These are phyloP conservation scores for Colletotrichum salicis DNA, from an alignment of 2,329 filamentous ascomycete genomes.

Conservation along the genomic window DNA sequence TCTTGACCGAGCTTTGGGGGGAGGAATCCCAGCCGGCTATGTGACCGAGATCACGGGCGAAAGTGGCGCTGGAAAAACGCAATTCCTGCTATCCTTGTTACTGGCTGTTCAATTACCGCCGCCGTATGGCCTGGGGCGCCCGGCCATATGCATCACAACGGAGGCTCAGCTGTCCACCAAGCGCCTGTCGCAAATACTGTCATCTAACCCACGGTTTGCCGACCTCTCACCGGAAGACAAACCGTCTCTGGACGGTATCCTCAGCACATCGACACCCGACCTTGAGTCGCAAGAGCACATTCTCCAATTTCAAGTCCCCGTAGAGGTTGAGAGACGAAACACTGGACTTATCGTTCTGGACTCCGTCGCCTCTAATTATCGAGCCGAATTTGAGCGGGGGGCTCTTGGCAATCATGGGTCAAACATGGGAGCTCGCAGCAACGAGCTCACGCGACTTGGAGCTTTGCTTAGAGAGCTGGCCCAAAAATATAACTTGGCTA, in stretches of 20 bases:
- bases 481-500: conserved; percentile 76
- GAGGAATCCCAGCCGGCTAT: conserved; percentile 83
- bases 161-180: conserved; percentile 86
- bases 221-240: conserved; percentile 40
- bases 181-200: conserved; percentile 83
- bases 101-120: conserved; percentile 84
- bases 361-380: conserved; percentile 94
- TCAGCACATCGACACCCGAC: conserved; percentile 86
- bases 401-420: conserved; percentile 53
- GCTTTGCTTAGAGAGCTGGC: conserved; percentile 81
- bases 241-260: conserved; percentile 79
- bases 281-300: conserved; percentile 97
- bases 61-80: conserved; percentile 94
- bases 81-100: conserved; percentile 86
- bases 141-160: conserved; percentile 93
- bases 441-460: conserved; percentile 81
- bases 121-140: conserved; percentile 75
- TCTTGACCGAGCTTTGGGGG: conserved; percentile 77
- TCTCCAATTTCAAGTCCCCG: conserved; percentile 88
- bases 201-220: conserved; percentile 70
- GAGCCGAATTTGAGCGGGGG: conserved; percentile 82
- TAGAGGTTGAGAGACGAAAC: conserved; percentile 79
- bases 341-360: conserved; percentile 88
- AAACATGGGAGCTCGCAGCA: conserved; percentile 79
- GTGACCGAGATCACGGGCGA: conserved; percentile 93